Evolutionary conservation across 78 protist genomes (phyloP).

Genomic region (Dictyostelium discoideum): dicty_2.7 NC_007091.3:2136501-2137000

Average conservation of each 20-base stretch:
- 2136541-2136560: background rate
- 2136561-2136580: constrained; percentile 10
- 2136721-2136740: background rate
- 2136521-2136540: constrained; percentile 3
- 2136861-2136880: background rate
- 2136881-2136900: constrained; percentile 72
- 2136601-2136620: constrained; percentile 58
- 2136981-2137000: constrained; percentile 55
- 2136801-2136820: constrained; percentile 40
- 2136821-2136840: constrained; percentile 23
- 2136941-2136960: constrained; percentile 66
- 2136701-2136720: constrained; percentile 52
- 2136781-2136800: background rate
- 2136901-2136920: constrained; percentile 74
- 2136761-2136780: too few species aligned
- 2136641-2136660: constrained; percentile 44
- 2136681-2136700: constrained; percentile 70
- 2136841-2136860: constrained; percentile 24
- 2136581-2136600: constrained; percentile 40
- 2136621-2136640: constrained; percentile 71
- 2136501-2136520: too few species aligned
- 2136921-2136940: constrained; percentile 35
- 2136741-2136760: background rate
- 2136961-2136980: constrained; percentile 71
- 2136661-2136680: constrained; percentile 47